phyloP scores from a whole-genome alignment of 331 rosid species.

The Quercus lobata region DNA sequence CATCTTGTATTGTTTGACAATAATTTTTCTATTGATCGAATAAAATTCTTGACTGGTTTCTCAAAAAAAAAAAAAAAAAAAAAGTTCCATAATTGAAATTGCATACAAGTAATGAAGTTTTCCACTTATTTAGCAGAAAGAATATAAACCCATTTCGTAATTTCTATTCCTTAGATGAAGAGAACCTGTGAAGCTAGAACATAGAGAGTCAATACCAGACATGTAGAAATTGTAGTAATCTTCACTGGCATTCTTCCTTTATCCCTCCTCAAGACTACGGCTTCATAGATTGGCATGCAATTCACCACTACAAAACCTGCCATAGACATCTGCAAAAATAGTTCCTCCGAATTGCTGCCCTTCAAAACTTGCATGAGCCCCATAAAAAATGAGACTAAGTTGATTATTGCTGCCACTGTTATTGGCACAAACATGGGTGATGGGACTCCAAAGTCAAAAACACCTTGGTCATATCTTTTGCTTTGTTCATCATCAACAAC shows the following conservation, averaged over 20 bases:
- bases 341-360: conserved; percentile 12
- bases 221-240: background rate
- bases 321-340: conserved; percentile 21
- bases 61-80: too few species aligned
- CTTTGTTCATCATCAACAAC: conserved; percentile 28
- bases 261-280: conserved; percentile 11
- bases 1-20: too few species aligned
- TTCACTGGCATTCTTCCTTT: conserved; percentile 20
- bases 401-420: conserved; percentile 25
- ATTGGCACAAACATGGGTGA: conserved; percentile 36
- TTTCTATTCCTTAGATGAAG: background rate
- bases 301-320: conserved; percentile 22
- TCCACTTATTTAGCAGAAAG: background rate
- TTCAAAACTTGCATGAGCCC: conserved; percentile 5
- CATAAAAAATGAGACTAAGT: conserved; percentile 21
- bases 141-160: background rate
- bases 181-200: background rate
- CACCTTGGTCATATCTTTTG: conserved; percentile 37
- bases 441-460: conserved; percentile 33
- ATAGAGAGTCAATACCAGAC: background rate
- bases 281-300: conserved; percentile 24
- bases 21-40: too few species aligned
- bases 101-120: background rate
- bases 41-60: too few species aligned
- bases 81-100: background rate